Conservation (phyloP, 768 basidiomycete genomes). For the Leucocoprinus leucothites region DNA sequence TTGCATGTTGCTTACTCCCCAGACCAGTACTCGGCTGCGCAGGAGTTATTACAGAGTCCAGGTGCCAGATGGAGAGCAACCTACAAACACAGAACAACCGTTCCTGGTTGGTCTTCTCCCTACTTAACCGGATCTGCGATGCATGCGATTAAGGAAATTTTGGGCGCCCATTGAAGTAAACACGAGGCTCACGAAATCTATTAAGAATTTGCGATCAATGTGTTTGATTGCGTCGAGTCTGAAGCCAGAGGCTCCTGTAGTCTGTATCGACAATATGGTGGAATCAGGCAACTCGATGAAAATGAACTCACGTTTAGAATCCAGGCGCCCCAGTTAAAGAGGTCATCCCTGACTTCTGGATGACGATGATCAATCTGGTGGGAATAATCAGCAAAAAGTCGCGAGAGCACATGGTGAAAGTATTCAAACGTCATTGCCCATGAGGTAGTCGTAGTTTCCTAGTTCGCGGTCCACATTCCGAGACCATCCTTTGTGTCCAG, state of each 20-base stretch:
- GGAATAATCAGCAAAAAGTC: conserved; percentile 9
- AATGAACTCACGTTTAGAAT: conserved; percentile 42
- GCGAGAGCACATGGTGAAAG: not conserved
- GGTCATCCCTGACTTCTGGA: conserved; percentile 73
- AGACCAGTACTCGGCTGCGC: conserved; percentile 82
- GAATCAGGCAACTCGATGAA: not conserved
- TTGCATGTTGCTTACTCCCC: conserved; percentile 43
- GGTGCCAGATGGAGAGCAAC: conserved; percentile 13
- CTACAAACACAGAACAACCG: conserved; percentile 58
- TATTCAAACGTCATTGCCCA: conserved; percentile 63
- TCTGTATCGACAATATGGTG: conserved; percentile 34
- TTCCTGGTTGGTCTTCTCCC: conserved; percentile 37
- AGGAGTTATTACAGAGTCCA: conserved; percentile 9
- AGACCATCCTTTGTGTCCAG: conserved; percentile 79
- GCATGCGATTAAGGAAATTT: not conserved
- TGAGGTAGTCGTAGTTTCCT: conserved; percentile 86
- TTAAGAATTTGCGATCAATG: conserved; percentile 67
- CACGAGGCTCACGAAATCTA: conserved; percentile 54
- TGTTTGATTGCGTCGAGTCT: conserved; percentile 93
- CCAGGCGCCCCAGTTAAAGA: conserved; percentile 79
- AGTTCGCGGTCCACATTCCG: conserved; percentile 73
- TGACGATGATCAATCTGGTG: conserved; percentile 81
- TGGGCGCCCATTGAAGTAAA: not conserved
- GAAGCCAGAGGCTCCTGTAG: conserved; percentile 70
- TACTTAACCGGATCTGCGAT: conserved; percentile 50